Evolutionary conservation across 306 rosid genomes (phyloP).

Genomic region (Castanea mollissima): DNA sequence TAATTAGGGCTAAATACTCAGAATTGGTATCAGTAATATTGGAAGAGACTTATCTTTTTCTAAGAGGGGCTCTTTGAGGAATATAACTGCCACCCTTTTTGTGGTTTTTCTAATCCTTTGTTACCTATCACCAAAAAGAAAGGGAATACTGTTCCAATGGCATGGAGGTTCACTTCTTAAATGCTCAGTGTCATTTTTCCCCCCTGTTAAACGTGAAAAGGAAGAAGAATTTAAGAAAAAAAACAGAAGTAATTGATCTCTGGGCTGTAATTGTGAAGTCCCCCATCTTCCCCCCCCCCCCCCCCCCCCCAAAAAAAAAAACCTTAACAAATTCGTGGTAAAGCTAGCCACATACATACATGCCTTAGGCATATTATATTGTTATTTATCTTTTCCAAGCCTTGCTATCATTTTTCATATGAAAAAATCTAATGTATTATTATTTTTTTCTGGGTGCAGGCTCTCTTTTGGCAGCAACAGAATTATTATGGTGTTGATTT

Average conservation of each 20-base stretch:
- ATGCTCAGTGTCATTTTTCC: neutral
- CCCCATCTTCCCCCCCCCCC: neutral
- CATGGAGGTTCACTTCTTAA: neutral
- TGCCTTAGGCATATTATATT: neutral
- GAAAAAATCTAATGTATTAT: neutral
- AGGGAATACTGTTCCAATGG: neutral
- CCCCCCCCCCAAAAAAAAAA: neutral
- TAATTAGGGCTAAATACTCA: constrained; percentile 4
- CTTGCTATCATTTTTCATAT: neutral
- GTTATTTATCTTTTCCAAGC: neutral
- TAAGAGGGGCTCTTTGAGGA: neutral
- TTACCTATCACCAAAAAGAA: neutral
- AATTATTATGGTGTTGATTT: constrained; percentile 93
- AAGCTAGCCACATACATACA: too few species aligned
- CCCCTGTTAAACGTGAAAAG: neutral
- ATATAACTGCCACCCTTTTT: neutral
- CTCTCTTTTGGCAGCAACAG: constrained; percentile 98
- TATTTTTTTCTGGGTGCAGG: constrained; percentile 40
- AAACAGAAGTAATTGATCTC: neutral
- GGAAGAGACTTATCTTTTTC: constrained; percentile 4
- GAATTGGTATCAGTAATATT: constrained; percentile 10
- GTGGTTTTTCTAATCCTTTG: constrained; percentile 16
- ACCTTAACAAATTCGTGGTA: neutral
- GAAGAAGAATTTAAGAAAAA: neutral
- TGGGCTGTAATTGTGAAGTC: neutral